These are phyloP conservation scores for Eremochloa ophiuroides DNA, from an alignment of 176 grass and related monocot genomes.

Conservation along the genomic window DNA sequence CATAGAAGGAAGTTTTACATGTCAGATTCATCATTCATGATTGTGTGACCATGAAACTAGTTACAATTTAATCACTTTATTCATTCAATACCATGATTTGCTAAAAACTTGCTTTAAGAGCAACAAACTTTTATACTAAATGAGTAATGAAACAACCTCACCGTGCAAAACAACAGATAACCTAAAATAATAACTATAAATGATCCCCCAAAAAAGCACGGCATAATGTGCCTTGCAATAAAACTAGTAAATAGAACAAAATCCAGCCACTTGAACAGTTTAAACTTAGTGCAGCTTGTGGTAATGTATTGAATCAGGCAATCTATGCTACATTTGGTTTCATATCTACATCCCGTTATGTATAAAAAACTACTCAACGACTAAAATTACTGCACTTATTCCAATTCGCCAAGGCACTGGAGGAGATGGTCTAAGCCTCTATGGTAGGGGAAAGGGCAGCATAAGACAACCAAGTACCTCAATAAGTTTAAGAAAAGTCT, in stretches of 20 bases:
- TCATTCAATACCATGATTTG: not conserved
- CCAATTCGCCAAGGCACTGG: not conserved
- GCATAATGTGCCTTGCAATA: not conserved
- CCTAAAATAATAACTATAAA: not conserved
- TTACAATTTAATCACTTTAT: not conserved
- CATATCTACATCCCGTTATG: not conserved
- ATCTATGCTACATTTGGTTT: too few species aligned
- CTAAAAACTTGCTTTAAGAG: not conserved
- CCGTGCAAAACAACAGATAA: not conserved
- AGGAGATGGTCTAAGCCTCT: not conserved
- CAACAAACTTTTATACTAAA: not conserved
- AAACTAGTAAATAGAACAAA: constrained; percentile 14
- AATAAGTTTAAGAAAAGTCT: constrained; percentile 11
- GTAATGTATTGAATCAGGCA: not conserved
- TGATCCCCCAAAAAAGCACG: not conserved
- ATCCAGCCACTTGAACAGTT: not conserved
- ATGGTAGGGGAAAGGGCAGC: not conserved
- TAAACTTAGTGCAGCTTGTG: not conserved
- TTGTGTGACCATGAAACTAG: not conserved
- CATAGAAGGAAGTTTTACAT: not conserved
- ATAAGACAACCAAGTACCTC: not conserved
- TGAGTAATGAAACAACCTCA: not conserved
- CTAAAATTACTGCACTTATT: not conserved
- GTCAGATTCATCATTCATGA: constrained; percentile 11
- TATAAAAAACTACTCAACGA: not conserved